phyloP scores from a whole-genome alignment of 768 basidiomycete genomes.

The Trametes villosa region DNA sequence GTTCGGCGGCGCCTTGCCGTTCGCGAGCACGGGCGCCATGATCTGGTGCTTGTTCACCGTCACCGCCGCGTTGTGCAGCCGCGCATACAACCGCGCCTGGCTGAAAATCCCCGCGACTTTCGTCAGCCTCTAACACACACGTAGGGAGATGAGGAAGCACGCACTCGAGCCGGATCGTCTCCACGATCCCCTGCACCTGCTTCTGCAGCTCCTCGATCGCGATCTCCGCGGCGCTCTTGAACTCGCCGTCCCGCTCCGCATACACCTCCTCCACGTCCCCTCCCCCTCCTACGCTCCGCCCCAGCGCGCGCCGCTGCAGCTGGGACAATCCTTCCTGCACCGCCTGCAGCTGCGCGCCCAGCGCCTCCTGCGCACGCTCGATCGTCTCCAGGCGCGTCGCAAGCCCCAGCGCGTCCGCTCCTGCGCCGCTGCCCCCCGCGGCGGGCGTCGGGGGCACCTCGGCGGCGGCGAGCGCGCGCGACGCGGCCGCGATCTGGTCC shows the following conservation, averaged over 20 bases:
- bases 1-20: slow-evolving; percentile 41
- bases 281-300: slow-evolving; percentile 11
- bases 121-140: neutral
- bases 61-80: slow-evolving; percentile 41
- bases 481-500: slow-evolving; percentile 45
- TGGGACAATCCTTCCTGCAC: slow-evolving; percentile 30
- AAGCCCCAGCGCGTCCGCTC: slow-evolving; percentile 28
- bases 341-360: slow-evolving; percentile 37
- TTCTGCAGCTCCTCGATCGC: slow-evolving; percentile 41
- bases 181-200: slow-evolving; percentile 38
- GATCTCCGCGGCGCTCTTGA: slow-evolving; percentile 19
- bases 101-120: slow-evolving; percentile 26
- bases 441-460: no score
- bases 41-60: slow-evolving; percentile 39
- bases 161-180: slow-evolving; percentile 41
- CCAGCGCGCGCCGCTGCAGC: no score
- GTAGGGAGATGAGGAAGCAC: slow-evolving; percentile 12
- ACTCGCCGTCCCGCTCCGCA: slow-evolving; percentile 38
- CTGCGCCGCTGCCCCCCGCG: neutral
- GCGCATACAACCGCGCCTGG: slow-evolving; percentile 42
- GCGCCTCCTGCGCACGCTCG: slow-evolving; percentile 38
- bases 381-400: slow-evolving; percentile 36
- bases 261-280: no score
- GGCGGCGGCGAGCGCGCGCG: slow-evolving; percentile 40
- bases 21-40: slow-evolving; percentile 35